phyloP scores from a whole-genome alignment of 768 basidiomycete species.

The Pleurotus pulmonarius region DNA sequence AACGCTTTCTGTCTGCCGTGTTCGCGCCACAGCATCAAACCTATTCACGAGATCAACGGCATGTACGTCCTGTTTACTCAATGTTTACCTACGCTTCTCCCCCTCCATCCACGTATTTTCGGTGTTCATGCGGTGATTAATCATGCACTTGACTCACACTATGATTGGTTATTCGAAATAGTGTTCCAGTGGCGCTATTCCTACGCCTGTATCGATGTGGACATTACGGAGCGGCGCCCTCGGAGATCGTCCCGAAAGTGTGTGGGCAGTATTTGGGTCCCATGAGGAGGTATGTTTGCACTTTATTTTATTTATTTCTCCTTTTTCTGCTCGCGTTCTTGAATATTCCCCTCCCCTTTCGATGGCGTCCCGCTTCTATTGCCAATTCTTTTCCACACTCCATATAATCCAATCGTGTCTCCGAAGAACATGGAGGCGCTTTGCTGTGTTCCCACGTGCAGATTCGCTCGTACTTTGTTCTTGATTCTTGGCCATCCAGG shows the following conservation, averaged over 20 bases:
- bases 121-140: conserved; percentile 1
- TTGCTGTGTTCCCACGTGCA: background rate
- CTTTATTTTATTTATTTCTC: no score
- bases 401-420: background rate
- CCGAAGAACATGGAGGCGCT: background rate
- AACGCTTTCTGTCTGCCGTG: conserved; percentile 30
- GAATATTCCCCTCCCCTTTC: no score
- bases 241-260: conserved; percentile 24
- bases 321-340: no score
- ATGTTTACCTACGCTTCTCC: conserved; percentile 10
- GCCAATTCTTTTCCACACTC: background rate
- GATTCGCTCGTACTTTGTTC: background rate
- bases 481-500: background rate
- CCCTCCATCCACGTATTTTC: background rate
- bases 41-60: no score
- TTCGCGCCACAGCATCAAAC: conserved; percentile 30
- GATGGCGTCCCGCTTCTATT: background rate
- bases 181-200: conserved; percentile 16
- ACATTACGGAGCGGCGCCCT: conserved; percentile 30
- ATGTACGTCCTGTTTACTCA: conserved; percentile 24
- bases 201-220: conserved; percentile 48
- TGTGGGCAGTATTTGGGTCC: conserved; percentile 56
- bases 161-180: conserved; percentile 17
- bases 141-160: no score
- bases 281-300: conserved; percentile 55